Conservation (phyloP, 2,329 filamentous ascomycete genomes). For the Aspergillus sp. region DNA sequence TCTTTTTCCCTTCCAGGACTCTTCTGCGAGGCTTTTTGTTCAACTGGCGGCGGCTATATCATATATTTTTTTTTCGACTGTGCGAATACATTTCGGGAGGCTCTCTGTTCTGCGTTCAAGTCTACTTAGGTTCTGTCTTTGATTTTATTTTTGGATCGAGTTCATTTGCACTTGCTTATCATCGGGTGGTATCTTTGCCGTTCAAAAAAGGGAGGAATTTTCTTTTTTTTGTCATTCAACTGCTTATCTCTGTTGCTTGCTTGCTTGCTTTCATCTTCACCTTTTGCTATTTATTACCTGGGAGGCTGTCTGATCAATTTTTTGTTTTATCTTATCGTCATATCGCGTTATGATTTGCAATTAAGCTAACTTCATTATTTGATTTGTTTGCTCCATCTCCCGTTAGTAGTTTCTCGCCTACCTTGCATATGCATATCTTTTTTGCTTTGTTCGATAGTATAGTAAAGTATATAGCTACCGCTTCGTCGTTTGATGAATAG, state of each 20-base stretch:
- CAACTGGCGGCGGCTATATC: slow-evolving; percentile 8
- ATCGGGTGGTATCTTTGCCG: slow-evolving; percentile 11
- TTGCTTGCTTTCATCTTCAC: neutral
- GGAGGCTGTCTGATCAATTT: slow-evolving; percentile 43
- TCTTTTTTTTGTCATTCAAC: slow-evolving; percentile 1
- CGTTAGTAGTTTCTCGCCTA: slow-evolving; percentile 4
- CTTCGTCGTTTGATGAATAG: too few relatives aligned
- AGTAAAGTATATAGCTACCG: neutral
- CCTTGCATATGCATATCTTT: slow-evolving; percentile 12
- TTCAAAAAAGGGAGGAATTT: slow-evolving; percentile 16
- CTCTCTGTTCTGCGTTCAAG: slow-evolving; percentile 21
- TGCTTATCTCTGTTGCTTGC: neutral
- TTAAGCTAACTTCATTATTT: slow-evolving; percentile 1
- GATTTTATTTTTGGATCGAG: slow-evolving; percentile 8
- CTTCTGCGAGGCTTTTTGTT: slow-evolving; percentile 9
- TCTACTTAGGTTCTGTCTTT: slow-evolving; percentile 3
- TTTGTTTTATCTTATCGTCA: slow-evolving; percentile 3
- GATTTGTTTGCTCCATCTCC: neutral
- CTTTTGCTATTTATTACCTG: slow-evolving; percentile 24
- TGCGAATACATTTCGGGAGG: slow-evolving; percentile 20
- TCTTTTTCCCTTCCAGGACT: slow-evolving; percentile 2
- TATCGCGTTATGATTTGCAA: slow-evolving; percentile 9
- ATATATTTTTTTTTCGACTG: slow-evolving; percentile 7
- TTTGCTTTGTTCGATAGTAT: slow-evolving; percentile 1
- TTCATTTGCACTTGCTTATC: slow-evolving; percentile 6